Percentiles rank a stretch among this genome's conserved stretches.
These are phyloP conservation scores for Flaveria sonorensis DNA, from an alignment of 129 eudicot species.

Conservation along the genomic window DNA sequence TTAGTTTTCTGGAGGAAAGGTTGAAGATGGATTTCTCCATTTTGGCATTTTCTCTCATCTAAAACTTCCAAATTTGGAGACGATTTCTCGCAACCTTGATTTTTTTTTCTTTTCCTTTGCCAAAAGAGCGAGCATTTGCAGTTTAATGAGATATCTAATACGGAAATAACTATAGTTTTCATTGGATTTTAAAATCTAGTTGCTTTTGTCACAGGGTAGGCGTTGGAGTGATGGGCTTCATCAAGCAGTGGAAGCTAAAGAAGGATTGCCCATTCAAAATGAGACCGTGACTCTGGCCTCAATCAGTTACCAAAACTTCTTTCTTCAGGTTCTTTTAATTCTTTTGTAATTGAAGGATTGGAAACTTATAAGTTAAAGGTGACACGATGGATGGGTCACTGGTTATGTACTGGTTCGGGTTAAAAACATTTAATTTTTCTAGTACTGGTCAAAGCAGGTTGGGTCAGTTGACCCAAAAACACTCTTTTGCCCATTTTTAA, in stretches of 20 bases:
- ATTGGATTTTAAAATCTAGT: constrained; percentile 13
- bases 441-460: neutral
- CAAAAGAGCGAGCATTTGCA: neutral
- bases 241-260: constrained; percentile 99
- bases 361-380: constrained; percentile 2
- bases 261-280: constrained; percentile 89
- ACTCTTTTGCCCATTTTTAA: neutral
- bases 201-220: constrained; percentile 68
- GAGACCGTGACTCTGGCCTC: constrained; percentile 97
- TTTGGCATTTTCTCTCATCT: neutral
- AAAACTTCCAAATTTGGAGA: neutral
- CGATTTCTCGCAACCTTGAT: no score
- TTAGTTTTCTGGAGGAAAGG: neutral
- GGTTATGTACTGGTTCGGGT: neutral
- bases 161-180: neutral
- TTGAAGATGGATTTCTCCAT: neutral
- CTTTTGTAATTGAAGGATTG: constrained; percentile 10
- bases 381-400: neutral
- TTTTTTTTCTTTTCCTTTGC: neutral
- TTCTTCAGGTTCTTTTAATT: constrained; percentile 76
- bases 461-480: neutral
- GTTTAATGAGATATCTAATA: neutral
- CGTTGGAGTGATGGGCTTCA: constrained; percentile 99
- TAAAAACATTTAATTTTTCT: neutral
- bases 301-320: constrained; percentile 97